These are phyloP conservation scores for Parachlorella kessleri DNA, from an alignment of 139 green algal genomes.

Conservation along the genomic window DNA sequence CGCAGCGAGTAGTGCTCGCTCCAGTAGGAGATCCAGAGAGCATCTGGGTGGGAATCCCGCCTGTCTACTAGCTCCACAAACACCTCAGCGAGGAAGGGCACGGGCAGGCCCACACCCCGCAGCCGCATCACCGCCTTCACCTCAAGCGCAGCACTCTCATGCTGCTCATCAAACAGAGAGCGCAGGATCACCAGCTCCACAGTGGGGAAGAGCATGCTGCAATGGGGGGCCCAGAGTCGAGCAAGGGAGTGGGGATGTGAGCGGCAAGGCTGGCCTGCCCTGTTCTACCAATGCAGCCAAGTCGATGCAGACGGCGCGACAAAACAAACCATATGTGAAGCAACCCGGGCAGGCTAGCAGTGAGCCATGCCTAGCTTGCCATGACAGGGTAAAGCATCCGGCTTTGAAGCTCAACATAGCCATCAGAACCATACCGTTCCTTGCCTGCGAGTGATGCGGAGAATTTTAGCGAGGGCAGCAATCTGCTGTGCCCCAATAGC, in stretches of 20 bases:
- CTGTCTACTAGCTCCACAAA: background rate
- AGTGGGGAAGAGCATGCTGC: background rate
- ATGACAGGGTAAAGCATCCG: too few species aligned
- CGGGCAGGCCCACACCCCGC: background rate
- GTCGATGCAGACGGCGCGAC: too few species aligned
- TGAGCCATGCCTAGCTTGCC: too few species aligned
- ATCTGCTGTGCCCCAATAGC: background rate
- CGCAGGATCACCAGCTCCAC: background rate
- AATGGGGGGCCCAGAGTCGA: background rate
- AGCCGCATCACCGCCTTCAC: background rate
- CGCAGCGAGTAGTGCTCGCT: slow-evolving; percentile 9
- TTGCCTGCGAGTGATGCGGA: too few species aligned
- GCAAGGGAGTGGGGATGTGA: too few species aligned
- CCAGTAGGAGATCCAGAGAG: background rate
- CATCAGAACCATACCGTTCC: too few species aligned
- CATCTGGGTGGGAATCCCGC: background rate
- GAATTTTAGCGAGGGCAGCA: too few species aligned
- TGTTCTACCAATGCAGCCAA: too few species aligned
- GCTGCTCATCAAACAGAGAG: background rate
- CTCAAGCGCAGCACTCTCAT: background rate
- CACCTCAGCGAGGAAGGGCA: background rate
- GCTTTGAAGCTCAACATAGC: too few species aligned
- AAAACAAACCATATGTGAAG: too few species aligned
- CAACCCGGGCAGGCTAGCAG: too few species aligned
- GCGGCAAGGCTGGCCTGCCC: too few species aligned